phyloP scores from a whole-genome alignment of 768 basidiomycete species.

The Ramaria sp. region DNA sequence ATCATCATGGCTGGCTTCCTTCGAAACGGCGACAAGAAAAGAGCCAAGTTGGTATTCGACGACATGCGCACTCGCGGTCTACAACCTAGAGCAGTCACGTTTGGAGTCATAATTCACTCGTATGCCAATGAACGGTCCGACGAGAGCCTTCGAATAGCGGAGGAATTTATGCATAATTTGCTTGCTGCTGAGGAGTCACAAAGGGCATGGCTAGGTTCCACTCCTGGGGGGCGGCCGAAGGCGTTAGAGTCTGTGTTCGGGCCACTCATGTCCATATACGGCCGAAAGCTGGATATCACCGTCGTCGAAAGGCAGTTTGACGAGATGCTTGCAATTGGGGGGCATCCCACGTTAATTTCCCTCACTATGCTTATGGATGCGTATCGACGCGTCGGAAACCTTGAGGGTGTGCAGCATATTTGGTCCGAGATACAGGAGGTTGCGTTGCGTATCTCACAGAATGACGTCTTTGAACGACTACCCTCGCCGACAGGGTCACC shows the following conservation, averaged over 20 bases:
- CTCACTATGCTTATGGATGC: conserved; percentile 60
- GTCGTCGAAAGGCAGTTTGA: conserved; percentile 46
- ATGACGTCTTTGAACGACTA: conserved; percentile 3
- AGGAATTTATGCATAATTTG: conserved; percentile 50
- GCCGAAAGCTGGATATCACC: conserved; percentile 29
- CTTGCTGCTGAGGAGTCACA: conserved; percentile 25
- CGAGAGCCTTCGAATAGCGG: conserved; percentile 47
- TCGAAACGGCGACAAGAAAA: conserved; percentile 34
- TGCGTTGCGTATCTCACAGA: conserved; percentile 32
- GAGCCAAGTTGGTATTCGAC: conserved; percentile 56
- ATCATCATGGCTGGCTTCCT: conserved; percentile 70
- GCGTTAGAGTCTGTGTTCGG: conserved; percentile 46
- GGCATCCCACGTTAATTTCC: conserved; percentile 43
- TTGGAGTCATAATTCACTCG: conserved; percentile 51
- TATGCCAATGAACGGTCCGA: conserved; percentile 40
- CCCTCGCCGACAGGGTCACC: neutral
- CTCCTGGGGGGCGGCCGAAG: conserved; percentile 26
- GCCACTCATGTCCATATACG: conserved; percentile 49
- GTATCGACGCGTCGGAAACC: conserved; percentile 49
- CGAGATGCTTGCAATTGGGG: conserved; percentile 41
- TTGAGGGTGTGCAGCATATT: conserved; percentile 41
- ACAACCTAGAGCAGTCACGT: conserved; percentile 57
- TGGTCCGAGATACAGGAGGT: conserved; percentile 62
- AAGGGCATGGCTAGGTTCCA: conserved; percentile 27
- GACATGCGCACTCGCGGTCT: conserved; percentile 62